A percentile compares a stretch with the other conserved stretches of the same genome.
Evolutionary conservation across 169 alveolate species (phyloP).

Genomic region (Babesia ovata): DNA sequence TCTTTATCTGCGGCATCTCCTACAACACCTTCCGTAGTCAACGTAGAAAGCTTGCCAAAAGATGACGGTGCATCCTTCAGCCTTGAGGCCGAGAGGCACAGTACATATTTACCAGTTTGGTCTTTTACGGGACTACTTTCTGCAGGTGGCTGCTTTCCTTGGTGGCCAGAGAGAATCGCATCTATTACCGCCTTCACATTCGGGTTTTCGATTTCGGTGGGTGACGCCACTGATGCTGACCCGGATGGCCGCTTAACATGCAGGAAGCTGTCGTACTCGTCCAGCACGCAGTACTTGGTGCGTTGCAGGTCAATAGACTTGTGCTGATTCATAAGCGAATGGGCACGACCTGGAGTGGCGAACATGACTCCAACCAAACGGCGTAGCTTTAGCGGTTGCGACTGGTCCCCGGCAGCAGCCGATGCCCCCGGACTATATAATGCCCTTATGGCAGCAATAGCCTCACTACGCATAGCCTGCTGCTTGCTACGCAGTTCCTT

Average conservation of each 20-base stretch:
- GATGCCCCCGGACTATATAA: not conserved
- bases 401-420: not conserved
- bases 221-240: not conserved
- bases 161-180: conserved; percentile 14
- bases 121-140: not conserved
- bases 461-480: conserved; percentile 10
- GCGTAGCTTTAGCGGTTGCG: not conserved
- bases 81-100: conserved; percentile 57
- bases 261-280: conserved; percentile 59
- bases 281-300: conserved; percentile 46
- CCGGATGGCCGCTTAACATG: conserved; percentile 7
- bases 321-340: conserved; percentile 35
- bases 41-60: conserved; percentile 15
- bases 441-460: conserved; percentile 5
- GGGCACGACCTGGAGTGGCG: conserved; percentile 50
- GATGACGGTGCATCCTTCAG: conserved; percentile 13
- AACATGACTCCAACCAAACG: conserved; percentile 43
- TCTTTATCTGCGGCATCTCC: not conserved
- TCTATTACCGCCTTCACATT: conserved; percentile 17
- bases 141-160: not conserved
- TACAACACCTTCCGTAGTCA: not conserved
- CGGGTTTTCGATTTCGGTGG: conserved; percentile 19
- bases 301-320: conserved; percentile 21
- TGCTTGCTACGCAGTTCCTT: conserved; percentile 28
- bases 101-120: conserved; percentile 35